These are phyloP conservation scores for Sordariomycetes sp. DNA, from an alignment of 2,329 filamentous ascomycete species.

Conservation along the genomic window DNA sequence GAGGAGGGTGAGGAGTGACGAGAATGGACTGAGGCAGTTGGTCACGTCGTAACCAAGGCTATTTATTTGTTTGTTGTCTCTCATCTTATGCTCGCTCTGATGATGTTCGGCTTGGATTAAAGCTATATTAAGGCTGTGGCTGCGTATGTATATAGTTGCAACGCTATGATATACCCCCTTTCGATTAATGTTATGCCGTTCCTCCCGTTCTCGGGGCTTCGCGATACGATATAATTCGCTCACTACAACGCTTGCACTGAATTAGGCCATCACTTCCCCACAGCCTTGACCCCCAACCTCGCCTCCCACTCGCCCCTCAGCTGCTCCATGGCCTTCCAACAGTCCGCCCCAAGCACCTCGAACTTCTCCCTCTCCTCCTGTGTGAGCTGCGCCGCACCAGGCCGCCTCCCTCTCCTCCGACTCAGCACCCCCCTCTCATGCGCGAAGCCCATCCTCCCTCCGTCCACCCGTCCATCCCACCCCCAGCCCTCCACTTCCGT, in stretches of 20 bases:
- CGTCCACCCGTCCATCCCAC: conserved; percentile 47
- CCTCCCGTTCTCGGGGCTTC: not conserved
- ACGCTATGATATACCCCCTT: not conserved
- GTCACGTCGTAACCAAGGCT: not conserved
- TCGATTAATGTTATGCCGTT: not conserved
- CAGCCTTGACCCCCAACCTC: conserved; percentile 16
- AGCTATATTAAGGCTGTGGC: not conserved
- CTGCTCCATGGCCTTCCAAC: conserved; percentile 63
- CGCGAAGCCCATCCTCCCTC: not conserved
- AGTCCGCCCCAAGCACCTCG: conserved; percentile 46
- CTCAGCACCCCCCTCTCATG: conserved; percentile 33
- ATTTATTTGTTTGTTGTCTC: not conserved
- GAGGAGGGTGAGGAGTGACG: conserved; percentile 28
- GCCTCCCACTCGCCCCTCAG: conserved; percentile 57
- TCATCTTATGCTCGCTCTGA: not conserved
- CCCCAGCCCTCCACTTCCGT: conserved; percentile 88
- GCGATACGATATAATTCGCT: not conserved
- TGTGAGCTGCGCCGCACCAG: conserved; percentile 46
- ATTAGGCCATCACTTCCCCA: not conserved
- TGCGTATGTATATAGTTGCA: not conserved
- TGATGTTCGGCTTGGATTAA: not conserved
- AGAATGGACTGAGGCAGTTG: conserved; percentile 9
- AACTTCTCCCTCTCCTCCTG: conserved; percentile 50
- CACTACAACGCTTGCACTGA: not conserved
- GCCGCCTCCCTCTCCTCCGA: conserved; percentile 47